Base-by-base conservation (phyloP, 345 rosid species). In the Boechera retrofracta region DNA sequence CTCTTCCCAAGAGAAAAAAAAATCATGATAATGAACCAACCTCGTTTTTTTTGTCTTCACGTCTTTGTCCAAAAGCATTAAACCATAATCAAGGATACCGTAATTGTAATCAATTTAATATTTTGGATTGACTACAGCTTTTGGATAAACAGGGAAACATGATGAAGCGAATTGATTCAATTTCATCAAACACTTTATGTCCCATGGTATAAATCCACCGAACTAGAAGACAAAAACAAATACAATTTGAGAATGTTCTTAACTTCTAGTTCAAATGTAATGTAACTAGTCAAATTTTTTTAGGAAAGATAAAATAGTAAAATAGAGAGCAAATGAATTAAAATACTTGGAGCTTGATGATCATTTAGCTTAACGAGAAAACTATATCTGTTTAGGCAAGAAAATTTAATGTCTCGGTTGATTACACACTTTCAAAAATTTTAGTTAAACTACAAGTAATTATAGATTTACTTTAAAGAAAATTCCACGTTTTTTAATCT, bases 391-490 rank as follows among this genome's bases (percentile, higher is more conserved):
- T 64, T 32, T 72, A 72, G 81, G 77, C 64, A 71, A 41, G 81
- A 78, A 58, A 57, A 0, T 36, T 38, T 49, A 49, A 7, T 36
- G 72, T 18, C 10, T 28, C 5, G 13, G 33, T 57, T 65, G 61
- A 65, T 65, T 57, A 65, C 48, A 71, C 68, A 65, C 75, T 69
- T 72, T 56, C 55, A 72, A 31, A 65, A 71, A 21, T 47, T 48
- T 0, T 77, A 11, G 80, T 70, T 77, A 71, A 64, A 36, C 76
- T 64, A 77, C 67, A 70, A 77, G 80, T 55, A 70, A 77, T 44
- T 76, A 77, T 70, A 10, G 44, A 16, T 45, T 44, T 24, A 35
- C 6, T 9, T 54, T 33, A 16, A 2, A 45, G 41, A 64, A 64
- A 5, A 51, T 56, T 77, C 13, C 57, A 60, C 55, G 61, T 41